phyloP scores from a whole-genome alignment of 306 rosid genomes.

The Cotoneaster glaucophyllus region DNA sequence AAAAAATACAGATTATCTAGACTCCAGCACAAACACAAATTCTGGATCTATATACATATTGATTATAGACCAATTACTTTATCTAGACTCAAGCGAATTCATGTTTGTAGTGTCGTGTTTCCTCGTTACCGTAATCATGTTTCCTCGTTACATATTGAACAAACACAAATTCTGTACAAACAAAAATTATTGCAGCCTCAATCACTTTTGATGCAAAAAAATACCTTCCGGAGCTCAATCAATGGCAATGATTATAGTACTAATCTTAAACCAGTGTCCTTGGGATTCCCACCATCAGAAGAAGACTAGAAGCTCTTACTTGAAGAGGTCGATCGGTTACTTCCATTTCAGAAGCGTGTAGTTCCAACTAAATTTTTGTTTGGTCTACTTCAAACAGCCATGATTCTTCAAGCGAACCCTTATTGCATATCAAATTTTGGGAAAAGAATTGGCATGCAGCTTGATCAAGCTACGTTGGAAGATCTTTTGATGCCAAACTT shows the following conservation, averaged over 20 bases:
- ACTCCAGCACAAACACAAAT: no score
- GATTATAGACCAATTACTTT: no score
- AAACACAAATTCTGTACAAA: no score
- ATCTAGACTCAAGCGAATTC: no score
- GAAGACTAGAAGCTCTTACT: slow-evolving; percentile 72
- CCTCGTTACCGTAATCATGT: no score
- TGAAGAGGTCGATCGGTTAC: slow-evolving; percentile 71
- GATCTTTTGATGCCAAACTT: slow-evolving; percentile 96
- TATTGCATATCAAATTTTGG: slow-evolving; percentile 71
- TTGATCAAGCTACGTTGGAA: slow-evolving; percentile 89
- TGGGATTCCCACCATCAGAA: slow-evolving; percentile 69
- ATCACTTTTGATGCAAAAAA: slow-evolving; percentile 70
- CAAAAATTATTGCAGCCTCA: slow-evolving; percentile 78
- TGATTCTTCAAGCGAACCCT: slow-evolving; percentile 68
- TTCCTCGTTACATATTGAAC: no score
- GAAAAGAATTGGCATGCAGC: slow-evolving; percentile 83
- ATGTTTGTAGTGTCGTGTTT: no score
- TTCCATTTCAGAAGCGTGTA: slow-evolving; percentile 74
- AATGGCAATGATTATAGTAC: slow-evolving; percentile 62
- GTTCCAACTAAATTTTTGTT: slow-evolving; percentile 63
- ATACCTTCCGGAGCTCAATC: slow-evolving; percentile 74
- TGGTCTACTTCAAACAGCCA: slow-evolving; percentile 86
- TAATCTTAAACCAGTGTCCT: slow-evolving; percentile 38
- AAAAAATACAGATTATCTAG: no score
- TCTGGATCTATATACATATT: no score